Base-by-base conservation (phyloP, 495 filamentous ascomycete genomes). In the Penicillium lagena region DNA sequence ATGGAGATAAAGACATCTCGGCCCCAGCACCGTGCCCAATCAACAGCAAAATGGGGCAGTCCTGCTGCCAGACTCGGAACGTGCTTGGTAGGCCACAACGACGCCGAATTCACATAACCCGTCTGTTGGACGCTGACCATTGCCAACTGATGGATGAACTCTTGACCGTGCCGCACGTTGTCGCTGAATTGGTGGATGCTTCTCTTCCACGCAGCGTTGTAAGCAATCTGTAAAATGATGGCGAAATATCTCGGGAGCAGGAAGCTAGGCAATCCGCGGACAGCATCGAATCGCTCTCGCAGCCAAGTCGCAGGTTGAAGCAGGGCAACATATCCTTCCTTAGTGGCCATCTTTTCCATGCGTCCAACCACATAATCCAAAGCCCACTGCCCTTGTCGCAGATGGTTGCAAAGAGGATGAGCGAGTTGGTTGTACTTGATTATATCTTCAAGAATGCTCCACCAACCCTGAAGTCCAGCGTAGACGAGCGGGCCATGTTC, bases 1-100 rank as follows among this genome's bases (percentile, higher is more conserved):
- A 95, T 76, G 15, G 94, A 91, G 48, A 99, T 97, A 65, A 97
- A 97, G 11, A 95, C 83, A 66, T 99, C 94, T 15, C 94, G 82
- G 33, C 94, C 94, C 94, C 94, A 99, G 64, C 90, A 96, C 44
- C 94, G 77, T 42, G 93, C 89, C 89, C 93, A 99, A 47, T 90
- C 83, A 5, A 83, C 81, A 9, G 94, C 80, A 62, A 99, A 99
- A 67, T 99, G 94, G 10, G 94, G 94, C 13, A 99, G 67, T 3
- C 94, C 94, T 40, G 94, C 94, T 13, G 94, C 93, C 50, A 99
- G 75, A 37, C 85, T 89, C 14, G 90, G 86, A 4, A 95, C 89
- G 29, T 75, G 72, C 56, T 89, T 89, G 39, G 77, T 77, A 1
- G 94, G 90, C 76, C 87, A 95, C 14, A 99, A 67, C 9, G 93